A percentile compares a stretch with the other conserved stretches of the same genome.
These are phyloP conservation scores for Solanum hybrid DNA, from an alignment of 305 asterid species.

Conservation along the genomic window DNA sequence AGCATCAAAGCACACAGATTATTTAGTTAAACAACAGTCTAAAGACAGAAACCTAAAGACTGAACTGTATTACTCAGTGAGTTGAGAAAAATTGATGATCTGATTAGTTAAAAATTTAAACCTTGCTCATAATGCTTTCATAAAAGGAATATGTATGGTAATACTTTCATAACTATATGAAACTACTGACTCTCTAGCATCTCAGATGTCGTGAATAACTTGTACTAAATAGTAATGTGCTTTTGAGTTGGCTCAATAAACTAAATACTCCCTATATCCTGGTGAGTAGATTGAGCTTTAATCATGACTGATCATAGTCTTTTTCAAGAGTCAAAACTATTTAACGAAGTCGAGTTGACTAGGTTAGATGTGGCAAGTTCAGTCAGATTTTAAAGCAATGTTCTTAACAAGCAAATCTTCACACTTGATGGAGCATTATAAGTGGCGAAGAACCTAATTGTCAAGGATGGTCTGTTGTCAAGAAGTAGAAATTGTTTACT, in stretches of 20 bases:
- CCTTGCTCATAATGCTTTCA: background rate
- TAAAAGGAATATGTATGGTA: background rate
- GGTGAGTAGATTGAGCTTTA: background rate
- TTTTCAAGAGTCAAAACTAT: background rate
- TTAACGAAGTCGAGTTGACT: background rate
- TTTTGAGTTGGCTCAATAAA: background rate
- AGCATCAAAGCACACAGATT: background rate
- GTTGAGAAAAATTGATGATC: background rate
- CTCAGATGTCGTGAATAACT: background rate
- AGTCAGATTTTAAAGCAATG: background rate
- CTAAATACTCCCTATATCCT: background rate
- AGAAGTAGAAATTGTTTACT: background rate
- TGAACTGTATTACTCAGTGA: background rate
- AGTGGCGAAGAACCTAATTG: background rate
- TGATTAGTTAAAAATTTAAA: background rate
- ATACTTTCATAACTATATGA: background rate
- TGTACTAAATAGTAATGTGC: background rate
- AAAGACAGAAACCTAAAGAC: background rate
- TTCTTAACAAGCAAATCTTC: background rate
- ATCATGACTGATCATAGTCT: background rate
- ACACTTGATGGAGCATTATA: background rate
- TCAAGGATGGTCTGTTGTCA: background rate
- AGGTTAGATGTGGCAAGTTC: background rate
- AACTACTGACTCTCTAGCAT: background rate
- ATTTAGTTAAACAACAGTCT: background rate